Percentiles rank a stretch among this genome's conserved stretches.
Conservation (phyloP, 2,329 filamentous ascomycete genomes). For the Trichoderma aggressivum region DNA sequence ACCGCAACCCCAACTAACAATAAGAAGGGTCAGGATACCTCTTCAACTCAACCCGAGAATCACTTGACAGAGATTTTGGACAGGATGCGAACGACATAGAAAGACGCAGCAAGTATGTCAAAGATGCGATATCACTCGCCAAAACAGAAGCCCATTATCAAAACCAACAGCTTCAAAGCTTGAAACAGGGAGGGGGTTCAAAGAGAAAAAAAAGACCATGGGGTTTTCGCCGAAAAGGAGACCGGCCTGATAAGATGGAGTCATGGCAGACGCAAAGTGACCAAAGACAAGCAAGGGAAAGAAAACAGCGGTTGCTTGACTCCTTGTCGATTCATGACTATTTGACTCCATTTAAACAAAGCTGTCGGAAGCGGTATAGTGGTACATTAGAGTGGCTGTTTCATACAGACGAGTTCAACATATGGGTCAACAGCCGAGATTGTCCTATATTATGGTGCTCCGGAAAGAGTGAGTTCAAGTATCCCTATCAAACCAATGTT, state of each 20-base stretch:
- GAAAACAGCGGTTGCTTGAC: conserved; percentile 26
- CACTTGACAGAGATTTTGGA: conserved; percentile 32
- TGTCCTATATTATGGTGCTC: conserved; percentile 28
- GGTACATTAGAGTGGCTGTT: conserved; percentile 31
- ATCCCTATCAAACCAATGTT: neutral
- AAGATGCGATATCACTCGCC: neutral
- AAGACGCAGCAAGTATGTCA: neutral
- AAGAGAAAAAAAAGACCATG: neutral
- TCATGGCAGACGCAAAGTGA: neutral
- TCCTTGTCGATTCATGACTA: conserved; percentile 29
- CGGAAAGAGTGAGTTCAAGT: conserved; percentile 30
- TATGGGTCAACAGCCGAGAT: conserved; percentile 21
- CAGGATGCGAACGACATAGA: neutral
- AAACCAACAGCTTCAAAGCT: neutral
- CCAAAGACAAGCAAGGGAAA: conserved; percentile 12
- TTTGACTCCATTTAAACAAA: conserved; percentile 27
- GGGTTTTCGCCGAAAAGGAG: neutral
- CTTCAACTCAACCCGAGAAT: conserved; percentile 24
- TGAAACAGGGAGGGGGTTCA: neutral
- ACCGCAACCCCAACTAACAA: neutral
- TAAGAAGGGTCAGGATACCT: neutral
- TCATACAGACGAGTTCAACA: conserved; percentile 24
- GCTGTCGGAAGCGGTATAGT: conserved; percentile 27
- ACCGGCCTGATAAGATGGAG: neutral
- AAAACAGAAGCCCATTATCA: neutral